These are phyloP conservation scores for Fraxinus cuspidata DNA, from an alignment of 257 asterid species.

Conservation along the genomic window DNA sequence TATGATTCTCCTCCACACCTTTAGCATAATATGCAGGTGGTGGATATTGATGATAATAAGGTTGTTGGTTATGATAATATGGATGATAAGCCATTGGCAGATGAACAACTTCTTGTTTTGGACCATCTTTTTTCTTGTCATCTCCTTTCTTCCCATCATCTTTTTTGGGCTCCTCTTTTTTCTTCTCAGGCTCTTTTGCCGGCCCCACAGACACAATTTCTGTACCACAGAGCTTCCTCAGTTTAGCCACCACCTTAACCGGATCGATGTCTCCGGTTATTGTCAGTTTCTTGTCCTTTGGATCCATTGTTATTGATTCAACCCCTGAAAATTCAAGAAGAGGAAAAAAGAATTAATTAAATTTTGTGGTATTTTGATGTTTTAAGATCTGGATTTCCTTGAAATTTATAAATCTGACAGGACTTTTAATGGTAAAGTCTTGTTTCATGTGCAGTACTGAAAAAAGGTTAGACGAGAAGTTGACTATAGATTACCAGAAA, in stretches of 20 bases:
- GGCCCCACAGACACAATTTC: conserved; percentile 74
- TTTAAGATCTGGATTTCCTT: conserved; percentile 20
- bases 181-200: conserved; percentile 75
- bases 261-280: conserved; percentile 66
- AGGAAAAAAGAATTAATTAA: neutral
- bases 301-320: conserved; percentile 59
- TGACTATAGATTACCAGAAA: conserved; percentile 42
- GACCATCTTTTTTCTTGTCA: conserved; percentile 42
- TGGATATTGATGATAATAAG: conserved; percentile 31
- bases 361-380: neutral
- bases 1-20: conserved; percentile 56
- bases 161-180: conserved; percentile 56
- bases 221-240: conserved; percentile 63
- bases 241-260: conserved; percentile 47
- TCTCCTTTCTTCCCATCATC: conserved; percentile 40
- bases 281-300: conserved; percentile 60
- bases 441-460: neutral
- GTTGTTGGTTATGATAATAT: conserved; percentile 33
- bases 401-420: neutral
- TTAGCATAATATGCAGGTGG: conserved; percentile 42
- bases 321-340: conserved; percentile 41
- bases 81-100: conserved; percentile 39
- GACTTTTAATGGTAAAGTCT: too few species aligned
- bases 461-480: neutral
- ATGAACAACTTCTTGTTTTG: conserved; percentile 34